Conservation (phyloP, 108 stramenopile genomes). For the Chaetoceros muelleri region DNA sequence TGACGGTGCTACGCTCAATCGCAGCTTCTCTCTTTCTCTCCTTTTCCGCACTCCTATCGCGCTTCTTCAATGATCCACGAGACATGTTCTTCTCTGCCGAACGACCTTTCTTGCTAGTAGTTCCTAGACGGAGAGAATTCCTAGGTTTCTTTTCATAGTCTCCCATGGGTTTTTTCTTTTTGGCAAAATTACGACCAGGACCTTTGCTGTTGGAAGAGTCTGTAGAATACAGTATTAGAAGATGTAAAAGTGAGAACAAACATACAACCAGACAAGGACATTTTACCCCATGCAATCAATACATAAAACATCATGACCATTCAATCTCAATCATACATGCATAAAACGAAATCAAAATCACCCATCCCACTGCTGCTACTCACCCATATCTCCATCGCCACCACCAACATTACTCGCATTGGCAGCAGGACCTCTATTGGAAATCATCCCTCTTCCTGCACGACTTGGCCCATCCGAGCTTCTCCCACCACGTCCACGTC, state of each 20-base stretch:
- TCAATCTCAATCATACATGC: background rate
- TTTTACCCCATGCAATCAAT: background rate
- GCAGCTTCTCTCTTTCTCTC: slow-evolving; percentile 49
- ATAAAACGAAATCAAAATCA: background rate
- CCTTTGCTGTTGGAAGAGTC: slow-evolving; percentile 3
- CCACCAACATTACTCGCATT: background rate
- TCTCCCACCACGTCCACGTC: slow-evolving; percentile 6
- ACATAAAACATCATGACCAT: background rate
- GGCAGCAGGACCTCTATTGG: slow-evolving; percentile 5
- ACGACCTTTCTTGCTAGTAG: slow-evolving; percentile 47
- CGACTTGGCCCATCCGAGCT: slow-evolving; percentile 2
- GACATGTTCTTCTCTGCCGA: slow-evolving; percentile 28
- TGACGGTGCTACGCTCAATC: slow-evolving; percentile 57
- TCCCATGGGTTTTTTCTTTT: slow-evolving; percentile 13
- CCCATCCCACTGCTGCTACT: background rate
- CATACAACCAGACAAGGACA: background rate
- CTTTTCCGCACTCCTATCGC: slow-evolving; percentile 59
- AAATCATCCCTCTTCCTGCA: slow-evolving; percentile 12
- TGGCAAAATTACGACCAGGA: slow-evolving; percentile 15
- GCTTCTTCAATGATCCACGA: slow-evolving; percentile 62
- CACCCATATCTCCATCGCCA: slow-evolving; percentile 3
- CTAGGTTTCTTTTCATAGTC: slow-evolving; percentile 20
- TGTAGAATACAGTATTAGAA: background rate
- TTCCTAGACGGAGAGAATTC: slow-evolving; percentile 55
- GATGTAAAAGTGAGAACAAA: background rate